Conservation (phyloP, 163 green algal species). For the Volvox carteri region DNA sequence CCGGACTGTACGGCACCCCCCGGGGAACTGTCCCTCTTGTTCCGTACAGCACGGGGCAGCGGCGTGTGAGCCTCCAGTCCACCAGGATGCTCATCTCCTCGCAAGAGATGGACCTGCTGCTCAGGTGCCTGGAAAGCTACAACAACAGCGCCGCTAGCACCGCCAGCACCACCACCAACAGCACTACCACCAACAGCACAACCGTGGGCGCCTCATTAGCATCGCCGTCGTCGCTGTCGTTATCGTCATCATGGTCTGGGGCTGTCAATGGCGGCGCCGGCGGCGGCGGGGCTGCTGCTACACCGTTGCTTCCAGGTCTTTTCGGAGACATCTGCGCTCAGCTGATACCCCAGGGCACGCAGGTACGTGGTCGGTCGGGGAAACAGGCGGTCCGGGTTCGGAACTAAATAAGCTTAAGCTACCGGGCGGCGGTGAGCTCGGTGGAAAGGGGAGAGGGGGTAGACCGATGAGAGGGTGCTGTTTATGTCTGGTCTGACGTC, state of each 20-base stretch:
- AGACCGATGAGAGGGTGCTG: too few species aligned
- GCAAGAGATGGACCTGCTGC: not conserved
- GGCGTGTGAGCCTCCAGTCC: not conserved
- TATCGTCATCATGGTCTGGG: not conserved
- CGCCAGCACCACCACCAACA: not conserved
- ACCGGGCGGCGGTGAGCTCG: too few species aligned
- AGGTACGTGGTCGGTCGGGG: too few species aligned
- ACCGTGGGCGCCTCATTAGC: too few species aligned
- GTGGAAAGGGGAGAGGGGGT: too few species aligned
- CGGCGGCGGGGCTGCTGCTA: too few species aligned
- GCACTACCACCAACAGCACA: not conserved
- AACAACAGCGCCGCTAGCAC: not conserved
- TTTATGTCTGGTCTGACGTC: too few species aligned
- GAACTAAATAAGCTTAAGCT: too few species aligned
- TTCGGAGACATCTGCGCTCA: not conserved
- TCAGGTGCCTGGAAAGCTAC: conserved; percentile 19
- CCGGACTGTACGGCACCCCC: too few species aligned
- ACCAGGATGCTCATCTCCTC: not conserved
- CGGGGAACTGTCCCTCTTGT: not conserved
- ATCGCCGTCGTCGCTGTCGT: too few species aligned
- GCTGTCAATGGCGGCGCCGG: not conserved
- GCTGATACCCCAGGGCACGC: not conserved
- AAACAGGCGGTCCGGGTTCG: too few species aligned
- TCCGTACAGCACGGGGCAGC: not conserved
- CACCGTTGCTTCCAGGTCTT: not conserved